Base-by-base conservation (phyloP, 441 rosid genomes). In the Melastoma candidum region DNA sequence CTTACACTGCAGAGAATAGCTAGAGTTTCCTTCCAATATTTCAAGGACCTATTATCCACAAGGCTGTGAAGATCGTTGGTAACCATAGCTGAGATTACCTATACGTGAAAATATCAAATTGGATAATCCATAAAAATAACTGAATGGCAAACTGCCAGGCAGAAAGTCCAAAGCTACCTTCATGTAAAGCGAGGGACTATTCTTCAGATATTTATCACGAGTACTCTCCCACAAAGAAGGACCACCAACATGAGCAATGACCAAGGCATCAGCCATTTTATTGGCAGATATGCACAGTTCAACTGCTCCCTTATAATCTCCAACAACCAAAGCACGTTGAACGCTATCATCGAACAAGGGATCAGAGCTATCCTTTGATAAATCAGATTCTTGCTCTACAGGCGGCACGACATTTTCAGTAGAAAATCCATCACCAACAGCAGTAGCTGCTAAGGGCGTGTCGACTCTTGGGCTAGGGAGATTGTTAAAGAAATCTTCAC, bases 181-280 rank as follows among this genome's bases (percentile, higher is more conserved):
- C 74, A 90, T 64, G 72, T 87, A 84, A 13, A 97, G 88, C 57
- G 95, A 84, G 71, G 47, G 63, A 66, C 78, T 83, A 67, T 56
- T 77, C 74, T 84, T 90, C 45, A 90, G 85, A 77, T 79, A 90
- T 63, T 74, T 84, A 65, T 87, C 79, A 49, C 97, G 87, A 13
- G 97, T 94, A 49, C 79, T 82, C 74, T 85, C 92, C 97, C 95
- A 87, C 69, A 94, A 74, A 39, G 88, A 72, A 70, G 83, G 56
- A 65, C 99, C 97, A 66, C 97, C 97, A 59, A 87, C 90, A 72
- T 90, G 94, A 56, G 99, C 96, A 68, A 94, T 90, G 60, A 95
- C 92, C 74, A 90, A 81, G 65, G 99, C 97, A 84, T 95, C 97
- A 56, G 97, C 95, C 71, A 82, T 75, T 66, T 87, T 85, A 73